These are phyloP conservation scores for Acmispon strigosus DNA, from an alignment of 306 rosid species.

Conservation along the genomic window DNA sequence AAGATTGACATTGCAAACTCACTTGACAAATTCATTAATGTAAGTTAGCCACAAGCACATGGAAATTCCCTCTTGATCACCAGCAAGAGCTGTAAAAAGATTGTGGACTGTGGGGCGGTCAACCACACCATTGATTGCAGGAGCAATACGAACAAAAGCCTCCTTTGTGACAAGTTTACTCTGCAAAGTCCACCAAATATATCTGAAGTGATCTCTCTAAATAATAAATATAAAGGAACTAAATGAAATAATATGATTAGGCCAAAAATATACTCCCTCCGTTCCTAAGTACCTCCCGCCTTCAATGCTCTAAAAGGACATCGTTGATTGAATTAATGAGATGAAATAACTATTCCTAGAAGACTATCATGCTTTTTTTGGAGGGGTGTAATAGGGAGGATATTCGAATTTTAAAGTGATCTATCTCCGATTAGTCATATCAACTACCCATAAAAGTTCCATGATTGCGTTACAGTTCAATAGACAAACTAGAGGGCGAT, in stretches of 20 bases:
- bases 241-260: not conserved
- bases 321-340: not conserved
- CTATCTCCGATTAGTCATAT: not conserved
- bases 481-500: not conserved
- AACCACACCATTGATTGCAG: conserved; percentile 78
- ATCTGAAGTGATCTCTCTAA: conserved; percentile 8
- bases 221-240: conserved; percentile 5
- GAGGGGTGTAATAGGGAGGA: not conserved
- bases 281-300: not conserved
- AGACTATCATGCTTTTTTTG: not conserved
- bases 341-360: conserved; percentile 3
- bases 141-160: conserved; percentile 86
- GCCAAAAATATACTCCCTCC: not conserved
- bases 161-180: conserved; percentile 63
- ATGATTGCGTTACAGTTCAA: not conserved
- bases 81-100: conserved; percentile 81
- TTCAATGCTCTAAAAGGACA: not conserved
- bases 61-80: conserved; percentile 70
- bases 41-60: conserved; percentile 74
- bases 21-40: conserved; percentile 77
- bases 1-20: conserved; percentile 27
- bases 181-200: conserved; percentile 39
- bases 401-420: not conserved
- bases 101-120: conserved; percentile 73
- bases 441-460: not conserved